Percentiles rank a stretch among this genome's conserved stretches.
Conservation (phyloP, 805 yeast species). For the Saturnispora galanensis region DNA sequence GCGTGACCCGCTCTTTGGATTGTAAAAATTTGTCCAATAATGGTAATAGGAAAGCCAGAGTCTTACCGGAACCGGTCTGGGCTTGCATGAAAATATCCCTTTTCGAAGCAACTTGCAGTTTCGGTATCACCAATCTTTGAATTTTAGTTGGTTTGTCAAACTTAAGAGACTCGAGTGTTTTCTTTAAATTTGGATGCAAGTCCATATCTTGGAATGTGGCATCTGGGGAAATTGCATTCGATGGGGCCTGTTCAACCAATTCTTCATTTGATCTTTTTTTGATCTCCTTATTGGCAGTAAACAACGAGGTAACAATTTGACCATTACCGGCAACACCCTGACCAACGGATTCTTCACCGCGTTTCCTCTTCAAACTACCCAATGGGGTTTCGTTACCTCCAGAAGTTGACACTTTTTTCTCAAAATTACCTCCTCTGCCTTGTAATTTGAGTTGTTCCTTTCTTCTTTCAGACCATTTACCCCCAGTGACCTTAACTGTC, state of each 20-base stretch:
- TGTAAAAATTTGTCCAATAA: conserved; percentile 51
- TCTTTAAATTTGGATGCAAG: conserved; percentile 40
- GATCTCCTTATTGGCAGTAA: conserved; percentile 57
- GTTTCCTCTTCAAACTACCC: background rate
- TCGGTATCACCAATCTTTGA: conserved; percentile 74
- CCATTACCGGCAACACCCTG: background rate
- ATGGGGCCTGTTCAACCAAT: conserved; percentile 36
- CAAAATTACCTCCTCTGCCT: conserved; percentile 29
- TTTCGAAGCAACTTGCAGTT: conserved; percentile 23
- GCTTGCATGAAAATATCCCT: conserved; percentile 85
- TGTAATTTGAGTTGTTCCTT: conserved; percentile 42
- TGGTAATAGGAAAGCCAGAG: conserved; percentile 80
- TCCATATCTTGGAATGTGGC: conserved; percentile 57
- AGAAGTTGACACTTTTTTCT: conserved; percentile 3
- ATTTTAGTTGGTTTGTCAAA: conserved; percentile 72
- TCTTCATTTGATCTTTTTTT: conserved; percentile 27
- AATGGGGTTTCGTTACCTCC: conserved; percentile 12
- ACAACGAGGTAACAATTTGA: conserved; percentile 78
- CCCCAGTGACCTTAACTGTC: conserved; percentile 45
- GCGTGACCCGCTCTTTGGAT: conserved; percentile 42
- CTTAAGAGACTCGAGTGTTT: conserved; percentile 46
- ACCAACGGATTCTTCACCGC: conserved; percentile 2
- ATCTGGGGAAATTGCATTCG: conserved; percentile 75
- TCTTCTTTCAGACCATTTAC: conserved; percentile 76
- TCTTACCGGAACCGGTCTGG: conserved; percentile 98